Evolutionary conservation across 1,284 basidiomycete genomes (phyloP).

Genomic region (Apiotrichum gracile): DNA sequence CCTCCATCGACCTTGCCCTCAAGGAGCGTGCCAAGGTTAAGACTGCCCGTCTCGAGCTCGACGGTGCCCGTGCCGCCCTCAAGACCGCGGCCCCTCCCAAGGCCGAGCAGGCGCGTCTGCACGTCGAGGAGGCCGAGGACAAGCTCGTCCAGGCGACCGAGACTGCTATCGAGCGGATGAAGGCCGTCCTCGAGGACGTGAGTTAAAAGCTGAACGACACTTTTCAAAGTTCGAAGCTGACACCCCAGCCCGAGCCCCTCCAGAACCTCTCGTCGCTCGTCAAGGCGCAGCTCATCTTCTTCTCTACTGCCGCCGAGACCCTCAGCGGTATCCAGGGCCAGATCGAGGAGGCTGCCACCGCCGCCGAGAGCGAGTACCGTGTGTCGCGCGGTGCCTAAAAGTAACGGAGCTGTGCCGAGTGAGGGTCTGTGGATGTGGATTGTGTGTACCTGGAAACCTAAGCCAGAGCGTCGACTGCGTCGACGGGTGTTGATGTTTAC

Average conservation of each 20-base stretch:
- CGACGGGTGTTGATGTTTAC: too few species aligned
- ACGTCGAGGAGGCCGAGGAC: constrained; percentile 93
- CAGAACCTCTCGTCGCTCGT: constrained; percentile 87
- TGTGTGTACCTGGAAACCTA: too few species aligned
- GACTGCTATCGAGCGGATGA: constrained; percentile 96
- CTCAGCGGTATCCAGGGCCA: constrained; percentile 75
- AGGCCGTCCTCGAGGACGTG: constrained; percentile 92
- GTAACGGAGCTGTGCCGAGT: too few species aligned
- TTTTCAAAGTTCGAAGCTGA: neutral
- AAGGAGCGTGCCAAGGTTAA: constrained; percentile 85
- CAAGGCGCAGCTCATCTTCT: constrained; percentile 83
- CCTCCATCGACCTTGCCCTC: constrained; percentile 76
- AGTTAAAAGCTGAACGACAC: constrained; percentile 34
- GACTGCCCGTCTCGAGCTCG: constrained; percentile 69
- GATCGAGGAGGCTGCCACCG: constrained; percentile 80
- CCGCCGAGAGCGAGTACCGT: constrained; percentile 89
- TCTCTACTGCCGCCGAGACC: constrained; percentile 76
- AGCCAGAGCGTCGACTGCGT: too few species aligned
- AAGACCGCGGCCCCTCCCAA: constrained; percentile 67
- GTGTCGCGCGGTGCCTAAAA: constrained; percentile 42
- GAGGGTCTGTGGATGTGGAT: too few species aligned
- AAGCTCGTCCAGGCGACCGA: constrained; percentile 96
- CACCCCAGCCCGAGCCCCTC: constrained; percentile 77
- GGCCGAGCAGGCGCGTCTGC: constrained; percentile 76
- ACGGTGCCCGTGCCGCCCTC: constrained; percentile 60